Evolutionary conservation across 495 filamentous ascomycete species (phyloP), one percentile per base, ranked within the genome.

Genomic region (Acidiella bohemica): DNA sequence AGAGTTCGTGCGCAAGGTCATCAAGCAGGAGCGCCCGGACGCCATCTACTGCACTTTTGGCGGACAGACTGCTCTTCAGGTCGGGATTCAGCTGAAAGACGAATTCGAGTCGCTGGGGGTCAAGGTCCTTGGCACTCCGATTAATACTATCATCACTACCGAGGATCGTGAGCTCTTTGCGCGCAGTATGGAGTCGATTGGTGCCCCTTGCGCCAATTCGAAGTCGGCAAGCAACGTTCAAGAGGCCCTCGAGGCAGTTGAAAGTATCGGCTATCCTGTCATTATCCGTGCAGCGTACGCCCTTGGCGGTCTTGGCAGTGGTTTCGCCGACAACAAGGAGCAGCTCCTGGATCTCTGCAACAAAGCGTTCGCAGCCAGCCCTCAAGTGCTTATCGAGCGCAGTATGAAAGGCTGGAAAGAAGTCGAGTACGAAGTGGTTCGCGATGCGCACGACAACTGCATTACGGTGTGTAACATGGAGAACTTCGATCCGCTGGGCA

Each of bases 401-500:
- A 93, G 84, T 64, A 97, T 97, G 90, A 97, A 97, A 62, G 90
- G 90, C 32, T 97, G 90, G 90, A 96, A 96, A 64, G 88, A 96
- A 62, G 81, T 93, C 39, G 88, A 96, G 59, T 96, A 96, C 57
- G 88, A 96, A 60, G 88, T 96, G 24, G 88, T 96, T 26, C 77
- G 88, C 42, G 88, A 96, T 61, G 81, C 80, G 32, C 71, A 76
- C 51, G 90, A 95, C 70, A 96, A 96, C 67, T 95, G 90, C 61
- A 95, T 96, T 51, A 96, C 88, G 13, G 88, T 96, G 32, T 96
- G 88, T 69, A 96, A 96, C 67, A 96, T 96, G 88, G 88, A 96
- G 67, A 96, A 96, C 65, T 96, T 96, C 56, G 88, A 96, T 57
- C 88, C 88, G 26, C 70, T 96, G 24, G 88, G 88, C 56, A 88